Evolutionary conservation across 768 basidiomycete species (phyloP).

Genomic region (Tephrocybe sp.): DNA sequence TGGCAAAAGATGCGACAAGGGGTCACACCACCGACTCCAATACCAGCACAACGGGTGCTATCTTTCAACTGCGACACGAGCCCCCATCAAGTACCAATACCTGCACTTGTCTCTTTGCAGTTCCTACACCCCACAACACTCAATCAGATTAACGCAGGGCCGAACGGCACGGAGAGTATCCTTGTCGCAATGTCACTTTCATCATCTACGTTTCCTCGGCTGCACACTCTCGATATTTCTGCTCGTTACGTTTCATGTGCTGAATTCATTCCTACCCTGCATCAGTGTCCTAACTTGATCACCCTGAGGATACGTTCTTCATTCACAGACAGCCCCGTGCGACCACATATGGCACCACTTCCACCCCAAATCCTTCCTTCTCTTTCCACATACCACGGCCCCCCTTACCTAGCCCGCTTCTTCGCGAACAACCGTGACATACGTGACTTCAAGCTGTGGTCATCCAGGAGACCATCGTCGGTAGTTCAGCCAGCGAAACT

Average conservation of each 20-base stretch:
- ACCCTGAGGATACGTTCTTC: constrained; percentile 19
- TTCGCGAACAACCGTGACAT: constrained; percentile 16
- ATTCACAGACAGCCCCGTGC: constrained; percentile 8
- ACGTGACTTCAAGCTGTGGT: constrained; percentile 19
- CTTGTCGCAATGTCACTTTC: constrained; percentile 8
- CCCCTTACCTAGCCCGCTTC: constrained; percentile 8
- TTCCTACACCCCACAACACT: constrained; percentile 14
- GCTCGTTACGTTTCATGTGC: constrained; percentile 13
- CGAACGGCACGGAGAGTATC: constrained; percentile 18
- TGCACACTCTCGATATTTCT: constrained; percentile 16
- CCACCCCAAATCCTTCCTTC: constrained; percentile 11
- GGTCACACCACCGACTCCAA: constrained; percentile 6
- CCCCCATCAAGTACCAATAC: constrained; percentile 6
- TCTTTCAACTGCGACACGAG: constrained; percentile 16
- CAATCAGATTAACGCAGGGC: constrained; percentile 15
- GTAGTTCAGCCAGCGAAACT: constrained; percentile 12
- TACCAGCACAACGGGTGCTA: constrained; percentile 16
- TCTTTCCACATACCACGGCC: constrained; percentile 21
- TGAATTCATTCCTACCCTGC: constrained; percentile 16
- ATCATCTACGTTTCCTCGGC: constrained; percentile 7
- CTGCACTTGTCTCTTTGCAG: constrained; percentile 6
- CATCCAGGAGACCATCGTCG: constrained; percentile 16
- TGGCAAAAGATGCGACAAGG: constrained; percentile 7
- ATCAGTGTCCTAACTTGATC: constrained; percentile 14
- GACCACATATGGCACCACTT: constrained; percentile 7